phyloP scores from a whole-genome alignment of 306 rosid species.

The Glycine soja region DNA sequence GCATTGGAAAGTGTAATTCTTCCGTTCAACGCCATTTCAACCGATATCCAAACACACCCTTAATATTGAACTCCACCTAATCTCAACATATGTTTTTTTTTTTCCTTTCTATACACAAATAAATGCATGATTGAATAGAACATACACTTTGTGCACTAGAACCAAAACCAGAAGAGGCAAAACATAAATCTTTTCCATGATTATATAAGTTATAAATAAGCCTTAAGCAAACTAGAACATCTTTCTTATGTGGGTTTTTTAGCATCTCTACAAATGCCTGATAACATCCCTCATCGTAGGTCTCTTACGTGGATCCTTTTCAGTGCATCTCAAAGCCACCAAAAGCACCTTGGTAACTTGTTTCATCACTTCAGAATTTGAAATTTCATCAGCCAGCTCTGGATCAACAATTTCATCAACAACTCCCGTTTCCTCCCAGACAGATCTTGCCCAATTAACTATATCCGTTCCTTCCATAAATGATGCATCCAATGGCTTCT shows the following conservation, averaged over 20 bases:
- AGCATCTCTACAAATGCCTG: conserved; percentile 49
- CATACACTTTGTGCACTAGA: neutral
- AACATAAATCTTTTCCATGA: neutral
- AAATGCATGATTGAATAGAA: neutral
- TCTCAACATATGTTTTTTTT: too few relatives aligned
- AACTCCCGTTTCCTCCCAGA: conserved; percentile 56
- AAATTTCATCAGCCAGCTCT: conserved; percentile 56
- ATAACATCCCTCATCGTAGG: conserved; percentile 73
- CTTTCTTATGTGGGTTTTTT: neutral
- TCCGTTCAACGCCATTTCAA: too few relatives aligned
- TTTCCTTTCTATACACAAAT: too few relatives aligned
- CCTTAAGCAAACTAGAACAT: neutral
- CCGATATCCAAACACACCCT: too few relatives aligned
- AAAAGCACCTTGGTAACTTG: conserved; percentile 56
- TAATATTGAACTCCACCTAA: too few relatives aligned
- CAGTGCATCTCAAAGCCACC: conserved; percentile 70
- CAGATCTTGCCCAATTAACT: conserved; percentile 58
- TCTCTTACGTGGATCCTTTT: conserved; percentile 60
- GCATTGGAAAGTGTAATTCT: too few relatives aligned
- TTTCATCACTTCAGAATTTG: conserved; percentile 45
- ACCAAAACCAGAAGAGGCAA: neutral
- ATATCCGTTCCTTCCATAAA: conserved; percentile 60
- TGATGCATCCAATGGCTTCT: conserved; percentile 68
- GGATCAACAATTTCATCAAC: conserved; percentile 63
- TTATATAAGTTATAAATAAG: neutral